These are phyloP conservation scores for Sicyos baderoa DNA, from an alignment of 306 rosid genomes.

Conservation along the genomic window DNA sequence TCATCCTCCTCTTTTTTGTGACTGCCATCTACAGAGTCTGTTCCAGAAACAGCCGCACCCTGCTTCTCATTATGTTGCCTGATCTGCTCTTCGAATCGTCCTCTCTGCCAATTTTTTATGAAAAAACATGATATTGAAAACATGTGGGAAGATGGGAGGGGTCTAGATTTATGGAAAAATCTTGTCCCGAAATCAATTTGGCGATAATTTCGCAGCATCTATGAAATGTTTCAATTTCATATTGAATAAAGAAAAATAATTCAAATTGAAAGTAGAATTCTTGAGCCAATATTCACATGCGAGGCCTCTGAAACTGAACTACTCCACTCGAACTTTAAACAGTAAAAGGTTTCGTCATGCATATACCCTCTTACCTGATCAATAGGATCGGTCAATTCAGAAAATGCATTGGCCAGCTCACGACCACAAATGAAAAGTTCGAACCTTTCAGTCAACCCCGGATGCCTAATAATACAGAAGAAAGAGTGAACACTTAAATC, in stretches of 20 bases:
- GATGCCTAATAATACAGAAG: conserved; percentile 37
- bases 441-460: conserved; percentile 85
- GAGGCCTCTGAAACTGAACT: conserved; percentile 7
- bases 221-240: background rate
- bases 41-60: conserved; percentile 33
- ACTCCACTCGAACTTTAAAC: background rate
- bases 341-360: background rate
- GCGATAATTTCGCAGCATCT: background rate
- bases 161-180: background rate
- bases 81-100: conserved; percentile 81
- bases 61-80: conserved; percentile 76
- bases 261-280: background rate
- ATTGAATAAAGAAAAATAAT: background rate
- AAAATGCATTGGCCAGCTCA: conserved; percentile 94
- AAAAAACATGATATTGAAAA: background rate
- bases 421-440: conserved; percentile 97
- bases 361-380: conserved; percentile 62
- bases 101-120: conserved; percentile 45
- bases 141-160: background rate
- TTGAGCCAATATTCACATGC: background rate
- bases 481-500: conserved; percentile 23
- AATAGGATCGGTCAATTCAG: conserved; percentile 90
- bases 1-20: conserved; percentile 46
- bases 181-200: background rate
- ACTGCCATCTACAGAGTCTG: conserved; percentile 28